These are phyloP conservation scores for Phytophthora fragariaefolia DNA, from an alignment of 352 stramenopile genomes.

Conservation along the genomic window DNA sequence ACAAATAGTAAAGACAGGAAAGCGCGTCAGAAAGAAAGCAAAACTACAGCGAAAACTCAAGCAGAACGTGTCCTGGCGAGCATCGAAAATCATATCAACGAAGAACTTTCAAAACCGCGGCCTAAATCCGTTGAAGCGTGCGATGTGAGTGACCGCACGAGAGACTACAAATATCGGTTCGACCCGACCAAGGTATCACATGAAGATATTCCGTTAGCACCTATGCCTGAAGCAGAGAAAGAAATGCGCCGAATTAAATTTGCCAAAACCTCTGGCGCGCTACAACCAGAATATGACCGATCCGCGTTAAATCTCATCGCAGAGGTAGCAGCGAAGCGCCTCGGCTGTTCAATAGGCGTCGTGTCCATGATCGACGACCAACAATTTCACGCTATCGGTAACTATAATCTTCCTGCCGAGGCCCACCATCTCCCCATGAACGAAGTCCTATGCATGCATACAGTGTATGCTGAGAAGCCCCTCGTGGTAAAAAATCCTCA, in stretches of 20 bases:
- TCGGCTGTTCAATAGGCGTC: conserved; percentile 65
- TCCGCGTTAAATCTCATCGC: conserved; percentile 60
- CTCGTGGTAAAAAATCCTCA: conserved; percentile 70
- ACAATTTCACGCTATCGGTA: conserved; percentile 57
- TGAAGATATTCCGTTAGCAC: conserved; percentile 52
- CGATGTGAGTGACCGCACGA: conserved; percentile 40
- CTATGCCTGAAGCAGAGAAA: conserved; percentile 43
- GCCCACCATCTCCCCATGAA: conserved; percentile 43
- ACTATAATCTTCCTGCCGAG: conserved; percentile 46
- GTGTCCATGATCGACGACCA: conserved; percentile 63
- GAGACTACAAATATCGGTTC: conserved; percentile 62
- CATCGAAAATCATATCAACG: conserved; percentile 52
- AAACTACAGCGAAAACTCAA: conserved; percentile 38
- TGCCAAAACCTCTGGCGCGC: conserved; percentile 53
- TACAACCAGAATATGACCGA: conserved; percentile 52
- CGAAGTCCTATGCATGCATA: conserved; percentile 66
- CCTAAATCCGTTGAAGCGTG: conserved; percentile 29
- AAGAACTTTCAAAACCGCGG: conserved; percentile 34
- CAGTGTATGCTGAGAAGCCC: conserved; percentile 63
- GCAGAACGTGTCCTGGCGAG: conserved; percentile 39
- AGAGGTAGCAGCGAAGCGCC: conserved; percentile 56
- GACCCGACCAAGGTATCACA: conserved; percentile 41
- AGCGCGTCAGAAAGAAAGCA: conserved; percentile 12
- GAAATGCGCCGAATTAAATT: conserved; percentile 49
- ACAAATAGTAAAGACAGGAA: no score